phyloP scores from a whole-genome alignment of 2,329 filamentous ascomycete species.

The Monosporascus cannonballus region DNA sequence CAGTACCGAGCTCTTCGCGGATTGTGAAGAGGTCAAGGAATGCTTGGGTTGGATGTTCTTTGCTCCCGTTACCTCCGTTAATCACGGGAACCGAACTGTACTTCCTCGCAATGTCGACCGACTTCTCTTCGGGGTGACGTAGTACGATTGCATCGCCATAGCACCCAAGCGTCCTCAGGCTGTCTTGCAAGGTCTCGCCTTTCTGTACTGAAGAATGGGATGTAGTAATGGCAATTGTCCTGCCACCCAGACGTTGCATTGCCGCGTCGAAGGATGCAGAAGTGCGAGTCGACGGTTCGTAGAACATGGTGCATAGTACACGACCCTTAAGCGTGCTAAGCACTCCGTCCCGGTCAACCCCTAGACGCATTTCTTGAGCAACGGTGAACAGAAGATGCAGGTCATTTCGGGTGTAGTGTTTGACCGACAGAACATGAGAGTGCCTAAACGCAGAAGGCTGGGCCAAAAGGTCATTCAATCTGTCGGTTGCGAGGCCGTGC shows the following conservation, averaged over 20 bases:
- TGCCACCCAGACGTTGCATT: slow-evolving; percentile 94
- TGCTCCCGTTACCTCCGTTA: slow-evolving; percentile 93
- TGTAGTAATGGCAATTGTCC: slow-evolving; percentile 76
- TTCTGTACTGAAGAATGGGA: slow-evolving; percentile 85
- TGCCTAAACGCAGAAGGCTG: slow-evolving; percentile 79
- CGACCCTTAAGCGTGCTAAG: slow-evolving; percentile 81
- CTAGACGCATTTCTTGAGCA: slow-evolving; percentile 94
- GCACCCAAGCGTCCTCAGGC: slow-evolving; percentile 85
- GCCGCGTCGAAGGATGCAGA: slow-evolving; percentile 95
- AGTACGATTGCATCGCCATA: slow-evolving; percentile 96
- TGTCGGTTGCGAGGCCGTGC: slow-evolving; percentile 48
- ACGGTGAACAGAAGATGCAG: slow-evolving; percentile 93
- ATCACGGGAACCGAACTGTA: slow-evolving; percentile 89
- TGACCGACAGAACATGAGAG: slow-evolving; percentile 85
- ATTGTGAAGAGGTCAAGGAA: slow-evolving; percentile 98
- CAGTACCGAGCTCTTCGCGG: slow-evolving; percentile 91
- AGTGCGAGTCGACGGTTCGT: slow-evolving; percentile 93
- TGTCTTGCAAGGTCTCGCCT: slow-evolving; percentile 90
- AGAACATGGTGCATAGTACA: slow-evolving; percentile 90
- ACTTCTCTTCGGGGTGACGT: slow-evolving; percentile 79
- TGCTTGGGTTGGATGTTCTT: slow-evolving; percentile 95
- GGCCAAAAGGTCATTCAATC: slow-evolving; percentile 66
- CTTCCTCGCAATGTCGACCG: slow-evolving; percentile 75
- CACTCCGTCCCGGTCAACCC: slow-evolving; percentile 86
- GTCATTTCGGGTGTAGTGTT: slow-evolving; percentile 80